phyloP scores from a whole-genome alignment of 306 rosid genomes.

The Potentilla sterilis region DNA sequence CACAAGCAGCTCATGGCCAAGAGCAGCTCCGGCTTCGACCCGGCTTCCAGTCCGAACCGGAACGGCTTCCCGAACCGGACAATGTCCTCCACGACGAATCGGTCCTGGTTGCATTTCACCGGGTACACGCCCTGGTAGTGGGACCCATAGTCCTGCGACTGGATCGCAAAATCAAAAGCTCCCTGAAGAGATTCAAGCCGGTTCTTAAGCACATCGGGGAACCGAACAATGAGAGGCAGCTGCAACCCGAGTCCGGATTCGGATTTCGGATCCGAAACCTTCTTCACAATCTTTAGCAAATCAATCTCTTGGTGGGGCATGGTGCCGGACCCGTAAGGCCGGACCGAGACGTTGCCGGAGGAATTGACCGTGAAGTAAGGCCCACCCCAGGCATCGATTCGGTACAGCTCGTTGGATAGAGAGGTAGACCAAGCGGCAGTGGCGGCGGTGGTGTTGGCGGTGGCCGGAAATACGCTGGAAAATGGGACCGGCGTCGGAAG shows the following conservation, averaged over 20 bases:
- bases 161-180: slow-evolving; percentile 68
- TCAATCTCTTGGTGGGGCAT: slow-evolving; percentile 84
- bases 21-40: slow-evolving; percentile 88
- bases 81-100: slow-evolving; percentile 84
- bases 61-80: slow-evolving; percentile 62
- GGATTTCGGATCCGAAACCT: slow-evolving; percentile 63
- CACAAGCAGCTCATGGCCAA: slow-evolving; percentile 87
- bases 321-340: slow-evolving; percentile 58
- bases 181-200: slow-evolving; percentile 71
- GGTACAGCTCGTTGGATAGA: slow-evolving; percentile 56
- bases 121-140: slow-evolving; percentile 95
- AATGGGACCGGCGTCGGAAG: slow-evolving; percentile 59
- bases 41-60: slow-evolving; percentile 88
- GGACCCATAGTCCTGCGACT: slow-evolving; percentile 53
- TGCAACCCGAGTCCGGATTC: slow-evolving; percentile 70
- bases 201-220: slow-evolving; percentile 74
- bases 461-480: slow-evolving; percentile 40
- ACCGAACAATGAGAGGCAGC: slow-evolving; percentile 71
- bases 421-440: slow-evolving; percentile 63
- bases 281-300: slow-evolving; percentile 70
- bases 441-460: slow-evolving; percentile 13
- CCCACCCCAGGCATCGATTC: slow-evolving; percentile 70
- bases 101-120: slow-evolving; percentile 87
- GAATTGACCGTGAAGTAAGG: slow-evolving; percentile 67
- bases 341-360: slow-evolving; percentile 69